These are phyloP conservation scores for Septoria linicola DNA, from an alignment of 2,329 filamentous ascomycete genomes.

Conservation along the genomic window DNA sequence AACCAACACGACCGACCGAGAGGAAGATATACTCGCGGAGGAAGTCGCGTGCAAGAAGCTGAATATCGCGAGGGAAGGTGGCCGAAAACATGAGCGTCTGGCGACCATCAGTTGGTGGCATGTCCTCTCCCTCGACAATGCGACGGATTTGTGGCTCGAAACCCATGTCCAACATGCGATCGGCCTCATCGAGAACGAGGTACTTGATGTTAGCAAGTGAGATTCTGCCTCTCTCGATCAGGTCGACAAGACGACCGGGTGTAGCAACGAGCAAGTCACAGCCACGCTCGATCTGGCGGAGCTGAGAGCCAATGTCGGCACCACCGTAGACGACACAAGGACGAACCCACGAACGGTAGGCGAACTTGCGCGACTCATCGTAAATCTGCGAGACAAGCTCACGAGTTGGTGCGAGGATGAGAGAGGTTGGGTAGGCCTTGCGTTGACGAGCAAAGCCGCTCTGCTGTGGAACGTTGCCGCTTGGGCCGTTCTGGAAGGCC, in stretches of 20 bases:
- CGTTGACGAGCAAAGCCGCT: constrained; percentile 86
- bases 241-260: constrained; percentile 92
- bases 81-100: constrained; percentile 99
- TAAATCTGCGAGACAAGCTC: constrained; percentile 98
- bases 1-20: constrained; percentile 96
- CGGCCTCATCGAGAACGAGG: constrained; percentile 95
- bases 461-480: constrained; percentile 61
- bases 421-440: constrained; percentile 94
- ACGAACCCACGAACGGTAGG: constrained; percentile 97
- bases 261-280: constrained; percentile 97
- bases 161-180: constrained; percentile 99
- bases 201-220: constrained; percentile 99
- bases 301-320: constrained; percentile 96
- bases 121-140: constrained; percentile 97
- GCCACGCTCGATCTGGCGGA: constrained; percentile 95
- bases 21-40: constrained; percentile 99
- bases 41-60: constrained; percentile 98
- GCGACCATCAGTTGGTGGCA: constrained; percentile 78
- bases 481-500: constrained; percentile 87
- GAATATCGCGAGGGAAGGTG: constrained; percentile 97
- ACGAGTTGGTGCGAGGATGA: constrained; percentile 94
- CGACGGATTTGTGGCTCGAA: constrained; percentile 99
- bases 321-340: constrained; percentile 98
- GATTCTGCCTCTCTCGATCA: constrained; percentile 98
- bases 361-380: constrained; percentile 96